Evolutionary conservation across 768 basidiomycete genomes (phyloP), one percentile per base, ranked within the genome.

Genomic region (Naganishia kalamii): DNA sequence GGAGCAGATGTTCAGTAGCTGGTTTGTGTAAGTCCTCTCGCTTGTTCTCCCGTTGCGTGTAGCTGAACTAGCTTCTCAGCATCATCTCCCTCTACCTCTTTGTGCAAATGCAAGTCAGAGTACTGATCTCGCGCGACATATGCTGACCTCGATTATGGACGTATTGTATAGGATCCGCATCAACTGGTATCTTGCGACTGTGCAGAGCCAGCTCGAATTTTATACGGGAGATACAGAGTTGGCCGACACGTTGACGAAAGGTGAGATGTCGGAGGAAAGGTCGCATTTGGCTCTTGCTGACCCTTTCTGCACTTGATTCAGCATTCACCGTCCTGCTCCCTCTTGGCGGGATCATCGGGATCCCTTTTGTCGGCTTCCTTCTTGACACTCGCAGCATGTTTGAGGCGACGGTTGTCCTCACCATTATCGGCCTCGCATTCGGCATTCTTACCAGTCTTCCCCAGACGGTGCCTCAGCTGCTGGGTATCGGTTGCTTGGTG

Each of bases 281-380:
- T 17, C 27, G 41, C 1, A 1, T 5, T 23, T 12, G 10, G 23
- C 30, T 44, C 15, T 19, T 29, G 1, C 48, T 50, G 51, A 57
- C 37, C 12, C 21, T n/a, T 29, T 6, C 12, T n/a, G 19, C 30
- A 0, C 62, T 46, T 48, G 29, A 27, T 27, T 72, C 72, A 65
- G 70, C 75, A 2, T 80, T 80, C 70, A 78, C 77, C 30, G 67
- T 79, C 46, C 71, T 80, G 8, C 75, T 80, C 3, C 79, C 79
- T 10, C 61, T 79, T 19, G 79, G 75, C 2, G 79, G 79, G 0
- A 66, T 79, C n/a, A 57, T 77, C 8, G 74, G 77, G 68, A 73
- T 70, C 67, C 76, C 65, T 1, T 71, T 74, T 54, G 68, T 79
- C 40, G 73, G 76, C 33, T 62, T 62, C 33, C 65, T 77, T 5